Base-by-base conservation (phyloP, 805 yeast species). In the Maudiozyma serrabonitensis region DNA sequence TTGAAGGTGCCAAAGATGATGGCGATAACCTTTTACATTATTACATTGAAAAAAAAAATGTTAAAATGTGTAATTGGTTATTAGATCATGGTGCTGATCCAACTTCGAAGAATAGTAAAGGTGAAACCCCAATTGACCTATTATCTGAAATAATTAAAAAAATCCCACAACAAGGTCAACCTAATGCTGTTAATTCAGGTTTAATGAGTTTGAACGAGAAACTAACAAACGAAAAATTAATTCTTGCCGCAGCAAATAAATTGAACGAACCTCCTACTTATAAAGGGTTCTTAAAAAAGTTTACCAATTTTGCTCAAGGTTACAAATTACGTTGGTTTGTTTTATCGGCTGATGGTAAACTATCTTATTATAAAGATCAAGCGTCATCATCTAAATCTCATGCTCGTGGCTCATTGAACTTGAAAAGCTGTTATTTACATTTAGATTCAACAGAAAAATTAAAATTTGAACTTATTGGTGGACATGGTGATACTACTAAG, bases 261-360 rank as follows among this genome's bases (percentile, higher is more conserved):
- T 48, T 64, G 34, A 57, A 60, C 35, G 80, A 74, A 45, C 81
- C 93, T 1, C 96, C 97, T 3, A 78, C 88, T 0, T 84, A 82
- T 68, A 85, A 85, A 60, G 99, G 99, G 1, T 93, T 89, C 62
- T 74, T 93, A 53, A 83, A 89, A 58, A 93, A 93, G 64, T 93
- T 96, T 96, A 93, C 99, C 9, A 93, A 95, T 64, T 87, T 90
- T 66, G 95, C 97, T 1, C 80, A 88, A 37, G 99, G 99, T 25
- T 93, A 91, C 67, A 91, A 91, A 63, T 72, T 91, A 48, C 81
- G 99, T 52, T 93, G 95, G 84, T 93, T 93, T 66, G 86, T 87
- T 4, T 72, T 93, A 54, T 93, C 87, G 59, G 69, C 75, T 13
- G 80, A 83, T 59, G 97, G 97, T 6, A 76, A 84, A 28, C 72